These are phyloP conservation scores for Clavispora santaluciae DNA, from an alignment of 805 yeast species.

Conservation along the genomic window DNA sequence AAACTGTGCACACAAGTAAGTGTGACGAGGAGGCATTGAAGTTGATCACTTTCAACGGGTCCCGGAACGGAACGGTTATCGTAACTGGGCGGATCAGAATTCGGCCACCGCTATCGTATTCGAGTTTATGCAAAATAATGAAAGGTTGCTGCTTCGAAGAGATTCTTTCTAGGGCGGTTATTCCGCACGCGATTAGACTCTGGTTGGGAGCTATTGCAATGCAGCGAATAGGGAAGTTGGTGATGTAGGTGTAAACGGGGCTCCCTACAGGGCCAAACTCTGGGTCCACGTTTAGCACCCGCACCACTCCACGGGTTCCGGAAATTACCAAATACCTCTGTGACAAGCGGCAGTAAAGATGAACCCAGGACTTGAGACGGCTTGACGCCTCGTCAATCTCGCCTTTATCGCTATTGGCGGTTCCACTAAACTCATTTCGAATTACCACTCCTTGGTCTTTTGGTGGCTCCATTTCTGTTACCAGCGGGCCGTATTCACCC, in stretches of 20 bases:
- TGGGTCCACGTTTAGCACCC: constrained; percentile 52
- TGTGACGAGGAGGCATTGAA: constrained; percentile 71
- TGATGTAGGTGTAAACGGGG: constrained; percentile 62
- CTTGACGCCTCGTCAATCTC: constrained; percentile 24
- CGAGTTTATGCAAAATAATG: constrained; percentile 51
- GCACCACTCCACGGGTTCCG: constrained; percentile 66
- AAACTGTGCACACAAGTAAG: constrained; percentile 67
- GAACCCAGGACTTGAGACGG: constrained; percentile 51
- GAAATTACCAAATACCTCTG: constrained; percentile 59
- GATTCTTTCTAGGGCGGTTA: constrained; percentile 71
- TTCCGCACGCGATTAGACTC: constrained; percentile 67
- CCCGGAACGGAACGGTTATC: constrained; percentile 79
- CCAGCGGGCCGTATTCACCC: constrained; percentile 61
- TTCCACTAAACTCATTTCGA: constrained; percentile 22
- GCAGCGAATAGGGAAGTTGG: constrained; percentile 75
- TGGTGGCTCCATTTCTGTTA: constrained; percentile 18
- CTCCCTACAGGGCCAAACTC: constrained; percentile 39
- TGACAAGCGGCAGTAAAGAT: constrained; percentile 54
- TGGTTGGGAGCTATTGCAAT: constrained; percentile 66
- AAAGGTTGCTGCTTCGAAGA: constrained; percentile 73
- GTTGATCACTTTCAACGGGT: constrained; percentile 70
- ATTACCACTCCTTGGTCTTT: constrained; percentile 22
- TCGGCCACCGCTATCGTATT: constrained; percentile 3
- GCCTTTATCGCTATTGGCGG: constrained; percentile 5
- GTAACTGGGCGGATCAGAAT: constrained; percentile 49